Conservation (phyloP, 2,329 filamentous ascomycete species). For the Rhytidhysteron rufulum region DNA sequence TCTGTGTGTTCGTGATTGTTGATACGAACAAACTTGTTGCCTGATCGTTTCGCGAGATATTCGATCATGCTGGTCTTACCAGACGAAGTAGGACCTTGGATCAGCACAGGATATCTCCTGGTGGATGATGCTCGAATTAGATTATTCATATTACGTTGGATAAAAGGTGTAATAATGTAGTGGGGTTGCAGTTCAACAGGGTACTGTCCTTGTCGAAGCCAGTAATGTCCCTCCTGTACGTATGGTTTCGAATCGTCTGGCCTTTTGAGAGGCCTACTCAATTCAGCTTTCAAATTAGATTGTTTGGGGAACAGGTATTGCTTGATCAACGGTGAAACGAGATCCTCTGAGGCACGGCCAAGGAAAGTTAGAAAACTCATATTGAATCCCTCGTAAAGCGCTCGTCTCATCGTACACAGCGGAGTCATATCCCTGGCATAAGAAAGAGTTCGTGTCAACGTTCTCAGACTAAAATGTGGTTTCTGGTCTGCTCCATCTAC, state of each 20-base stretch:
- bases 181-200: conserved; percentile 69
- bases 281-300: conserved; percentile 65
- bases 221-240: conserved; percentile 85
- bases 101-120: conserved; percentile 83
- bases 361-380: conserved; percentile 97
- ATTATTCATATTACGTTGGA: conserved; percentile 92
- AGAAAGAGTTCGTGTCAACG: conserved; percentile 80
- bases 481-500: conserved; percentile 95
- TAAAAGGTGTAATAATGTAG: conserved; percentile 95
- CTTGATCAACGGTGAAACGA: conserved; percentile 75
- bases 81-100: conserved; percentile 94
- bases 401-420: conserved; percentile 77
- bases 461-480: conserved; percentile 94
- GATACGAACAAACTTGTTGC: conserved; percentile 96
- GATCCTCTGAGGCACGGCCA: conserved; percentile 72
- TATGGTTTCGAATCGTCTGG: conserved; percentile 74
- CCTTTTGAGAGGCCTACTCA: conserved; percentile 73
- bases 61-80: conserved; percentile 99
- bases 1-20: conserved; percentile 99
- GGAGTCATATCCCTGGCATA: conserved; percentile 84
- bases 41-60: conserved; percentile 92
- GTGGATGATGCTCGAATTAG: conserved; percentile 91
- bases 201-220: conserved; percentile 74
- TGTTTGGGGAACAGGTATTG: conserved; percentile 72
- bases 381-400: conserved; percentile 90